These are phyloP conservation scores for Nidula microcarpa DNA, from an alignment of 768 basidiomycete genomes.

Conservation along the genomic window DNA sequence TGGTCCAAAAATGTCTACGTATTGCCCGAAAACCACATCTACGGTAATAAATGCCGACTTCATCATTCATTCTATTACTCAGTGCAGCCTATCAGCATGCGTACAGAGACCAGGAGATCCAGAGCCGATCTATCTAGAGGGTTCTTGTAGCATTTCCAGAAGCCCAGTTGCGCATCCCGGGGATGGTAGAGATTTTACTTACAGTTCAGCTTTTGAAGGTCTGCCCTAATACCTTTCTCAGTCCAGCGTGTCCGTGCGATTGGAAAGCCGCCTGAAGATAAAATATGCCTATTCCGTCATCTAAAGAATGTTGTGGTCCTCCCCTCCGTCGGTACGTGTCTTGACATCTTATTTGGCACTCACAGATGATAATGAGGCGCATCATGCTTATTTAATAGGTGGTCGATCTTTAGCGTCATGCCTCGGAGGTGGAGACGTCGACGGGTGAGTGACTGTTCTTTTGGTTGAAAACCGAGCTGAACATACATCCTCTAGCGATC, in stretches of 20 bases:
- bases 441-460: conserved; percentile 46
- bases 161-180: conserved; percentile 78
- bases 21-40: conserved; percentile 58
- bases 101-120: conserved; percentile 46
- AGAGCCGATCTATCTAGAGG: conserved; percentile 54
- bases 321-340: conserved; percentile 49
- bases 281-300: conserved; percentile 53
- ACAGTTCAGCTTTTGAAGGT: conserved; percentile 3
- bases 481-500: conserved; percentile 40
- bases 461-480: neutral
- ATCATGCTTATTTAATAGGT: conserved; percentile 28
- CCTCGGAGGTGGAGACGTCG: conserved; percentile 76
- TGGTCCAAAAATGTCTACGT: conserved; percentile 52
- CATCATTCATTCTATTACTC: neutral
- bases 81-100: conserved; percentile 39
- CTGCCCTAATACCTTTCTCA: conserved; percentile 14
- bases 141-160: conserved; percentile 60
- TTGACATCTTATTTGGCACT: neutral
- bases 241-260: conserved; percentile 72
- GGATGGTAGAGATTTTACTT: conserved; percentile 42
- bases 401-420: conserved; percentile 62
- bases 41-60: conserved; percentile 37
- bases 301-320: conserved; percentile 74
- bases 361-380: neutral
- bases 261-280: conserved; percentile 59